Conservation (phyloP, 2,329 filamentous ascomycete species). For the Metarhizium album region DNA sequence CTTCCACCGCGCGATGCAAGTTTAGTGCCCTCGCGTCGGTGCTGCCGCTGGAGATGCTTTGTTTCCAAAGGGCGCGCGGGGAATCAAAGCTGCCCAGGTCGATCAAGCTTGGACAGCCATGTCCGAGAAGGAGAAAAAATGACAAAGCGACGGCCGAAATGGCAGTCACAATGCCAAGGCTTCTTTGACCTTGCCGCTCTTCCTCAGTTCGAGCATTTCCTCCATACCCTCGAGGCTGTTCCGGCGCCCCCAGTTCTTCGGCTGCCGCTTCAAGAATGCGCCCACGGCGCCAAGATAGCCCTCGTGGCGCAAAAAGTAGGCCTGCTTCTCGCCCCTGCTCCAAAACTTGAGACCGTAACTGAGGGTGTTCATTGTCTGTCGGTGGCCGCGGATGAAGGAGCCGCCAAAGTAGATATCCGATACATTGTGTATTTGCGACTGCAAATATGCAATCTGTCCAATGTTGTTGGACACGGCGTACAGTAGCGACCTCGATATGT, state of each 20-base stretch:
- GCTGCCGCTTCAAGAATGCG: constrained; percentile 85
- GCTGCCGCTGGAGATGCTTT: too few species aligned
- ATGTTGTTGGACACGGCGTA: constrained; percentile 98
- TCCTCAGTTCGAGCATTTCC: constrained; percentile 20
- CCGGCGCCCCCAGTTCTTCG: constrained; percentile 79
- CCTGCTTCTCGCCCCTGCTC: constrained; percentile 87
- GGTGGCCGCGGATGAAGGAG: constrained; percentile 90
- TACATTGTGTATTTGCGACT: constrained; percentile 85
- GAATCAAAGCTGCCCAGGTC: background rate
- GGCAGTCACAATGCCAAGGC: background rate
- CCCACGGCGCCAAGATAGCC: constrained; percentile 91
- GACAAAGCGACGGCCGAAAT: background rate
- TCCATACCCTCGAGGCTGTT: constrained; percentile 56
- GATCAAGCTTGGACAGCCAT: background rate
- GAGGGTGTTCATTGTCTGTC: constrained; percentile 95
- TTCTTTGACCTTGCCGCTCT: constrained; percentile 9
- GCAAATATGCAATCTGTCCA: constrained; percentile 94
- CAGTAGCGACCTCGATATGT: constrained; percentile 82
- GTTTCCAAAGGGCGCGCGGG: background rate
- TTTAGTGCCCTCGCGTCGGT: too few species aligned
- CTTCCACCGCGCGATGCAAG: too few species aligned
- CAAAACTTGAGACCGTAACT: constrained; percentile 97
- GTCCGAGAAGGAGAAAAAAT: background rate
- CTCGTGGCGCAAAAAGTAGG: constrained; percentile 91
- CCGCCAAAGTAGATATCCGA: constrained; percentile 96